A percentile compares a stretch with the other conserved stretches of the same genome.
These are phyloP conservation scores for Rhizopogon roseolus DNA, from an alignment of 768 basidiomycete species.

Conservation along the genomic window DNA sequence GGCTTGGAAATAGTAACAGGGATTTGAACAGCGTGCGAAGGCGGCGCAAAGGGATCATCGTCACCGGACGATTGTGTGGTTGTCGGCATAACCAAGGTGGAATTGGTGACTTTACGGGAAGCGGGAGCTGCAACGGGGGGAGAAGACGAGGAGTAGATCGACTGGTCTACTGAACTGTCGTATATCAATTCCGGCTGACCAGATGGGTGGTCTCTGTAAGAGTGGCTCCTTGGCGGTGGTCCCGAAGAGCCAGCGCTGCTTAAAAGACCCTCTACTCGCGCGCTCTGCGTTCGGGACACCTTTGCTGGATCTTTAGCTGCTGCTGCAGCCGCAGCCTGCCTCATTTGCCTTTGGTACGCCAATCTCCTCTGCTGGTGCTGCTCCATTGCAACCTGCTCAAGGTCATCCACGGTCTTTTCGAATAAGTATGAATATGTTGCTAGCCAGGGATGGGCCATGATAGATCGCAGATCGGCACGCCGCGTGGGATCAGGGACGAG, in stretches of 20 bases:
- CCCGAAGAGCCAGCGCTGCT: conserved; percentile 27
- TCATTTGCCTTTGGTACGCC: conserved; percentile 80
- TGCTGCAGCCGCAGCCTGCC: conserved; percentile 37
- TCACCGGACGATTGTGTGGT: conserved; percentile 36
- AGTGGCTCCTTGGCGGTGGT: conserved; percentile 32
- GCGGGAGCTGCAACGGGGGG: conserved; percentile 28
- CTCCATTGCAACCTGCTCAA: conserved; percentile 78
- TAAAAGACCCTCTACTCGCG: conserved; percentile 45
- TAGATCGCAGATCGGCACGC: conserved; percentile 67
- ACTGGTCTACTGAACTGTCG: conserved; percentile 64
- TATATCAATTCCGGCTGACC: conserved; percentile 67
- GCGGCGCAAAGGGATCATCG: conserved; percentile 71
- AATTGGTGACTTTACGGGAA: conserved; percentile 33
- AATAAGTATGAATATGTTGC: conserved; percentile 46
- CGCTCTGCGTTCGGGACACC: conserved; percentile 47
- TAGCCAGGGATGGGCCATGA: conserved; percentile 92
- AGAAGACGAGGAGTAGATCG: conserved; percentile 35
- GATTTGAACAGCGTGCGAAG: conserved; percentile 23
- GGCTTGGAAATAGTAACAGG: conserved; percentile 25
- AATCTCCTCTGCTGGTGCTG: conserved; percentile 81
- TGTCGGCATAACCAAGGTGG: conserved; percentile 42
- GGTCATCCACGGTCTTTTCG: conserved; percentile 65
- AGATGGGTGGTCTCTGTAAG: conserved; percentile 46
- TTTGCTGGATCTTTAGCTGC: conserved; percentile 23
- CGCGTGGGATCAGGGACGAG: conserved; percentile 87